Percentiles rank a stretch among this genome's conserved stretches.
These are phyloP conservation scores for Pseudogymnoascus sp. DNA, from an alignment of 2,329 filamentous ascomycete genomes.

Conservation along the genomic window DNA sequence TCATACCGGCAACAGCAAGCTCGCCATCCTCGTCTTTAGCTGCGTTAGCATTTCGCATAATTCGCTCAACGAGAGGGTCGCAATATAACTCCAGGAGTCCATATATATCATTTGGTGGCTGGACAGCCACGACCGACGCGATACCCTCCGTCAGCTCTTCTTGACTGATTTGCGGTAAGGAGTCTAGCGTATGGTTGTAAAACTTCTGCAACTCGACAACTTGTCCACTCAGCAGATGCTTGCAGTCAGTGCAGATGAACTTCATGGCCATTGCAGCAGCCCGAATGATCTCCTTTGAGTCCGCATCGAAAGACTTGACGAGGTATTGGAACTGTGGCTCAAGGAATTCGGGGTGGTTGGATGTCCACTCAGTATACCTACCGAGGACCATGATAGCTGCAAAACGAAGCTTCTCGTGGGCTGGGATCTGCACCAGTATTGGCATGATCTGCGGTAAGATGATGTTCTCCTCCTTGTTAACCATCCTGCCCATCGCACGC, in stretches of 20 bases:
- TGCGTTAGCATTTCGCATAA: constrained; percentile 81
- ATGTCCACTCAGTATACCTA: constrained; percentile 96
- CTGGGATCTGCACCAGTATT: constrained; percentile 85
- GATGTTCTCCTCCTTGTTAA: constrained; percentile 77
- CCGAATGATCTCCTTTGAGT: constrained; percentile 82
- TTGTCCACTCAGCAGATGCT: constrained; percentile 73
- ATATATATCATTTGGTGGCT: constrained; percentile 74
- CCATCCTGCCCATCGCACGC: constrained; percentile 94
- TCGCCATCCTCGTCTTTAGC: constrained; percentile 79
- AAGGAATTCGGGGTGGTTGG: constrained; percentile 84
- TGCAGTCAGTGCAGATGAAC: constrained; percentile 95
- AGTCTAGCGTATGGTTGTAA: constrained; percentile 83
- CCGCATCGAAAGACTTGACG: constrained; percentile 81
- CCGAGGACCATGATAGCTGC: constrained; percentile 97
- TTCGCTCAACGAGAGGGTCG: constrained; percentile 76
- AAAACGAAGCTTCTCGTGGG: constrained; percentile 96
- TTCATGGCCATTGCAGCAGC: constrained; percentile 92
- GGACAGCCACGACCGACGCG: constrained; percentile 81
- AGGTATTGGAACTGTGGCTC: constrained; percentile 94
- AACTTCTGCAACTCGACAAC: constrained; percentile 84
- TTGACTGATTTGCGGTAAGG: constrained; percentile 76
- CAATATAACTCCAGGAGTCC: constrained; percentile 85
- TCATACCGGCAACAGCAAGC: constrained; percentile 72
- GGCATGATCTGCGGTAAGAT: constrained; percentile 90
- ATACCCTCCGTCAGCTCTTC: constrained; percentile 96